phyloP scores from a whole-genome alignment of 2,329 filamentous ascomycete genomes.

The Spiromastix sp. region DNA sequence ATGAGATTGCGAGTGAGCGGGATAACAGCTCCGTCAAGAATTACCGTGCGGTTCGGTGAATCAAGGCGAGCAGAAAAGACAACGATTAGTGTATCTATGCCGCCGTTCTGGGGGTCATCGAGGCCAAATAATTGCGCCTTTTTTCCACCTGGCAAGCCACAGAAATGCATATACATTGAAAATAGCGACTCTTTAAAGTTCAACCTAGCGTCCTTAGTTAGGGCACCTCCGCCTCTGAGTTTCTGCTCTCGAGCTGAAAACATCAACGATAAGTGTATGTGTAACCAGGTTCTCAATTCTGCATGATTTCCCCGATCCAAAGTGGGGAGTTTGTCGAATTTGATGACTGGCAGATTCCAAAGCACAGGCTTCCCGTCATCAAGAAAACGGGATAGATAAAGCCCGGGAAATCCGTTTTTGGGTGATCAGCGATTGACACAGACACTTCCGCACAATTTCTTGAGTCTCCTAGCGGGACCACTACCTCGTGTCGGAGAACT shows the following conservation, averaged over 20 bases:
- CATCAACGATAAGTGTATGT: conserved; percentile 11
- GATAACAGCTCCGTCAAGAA: conserved; percentile 23
- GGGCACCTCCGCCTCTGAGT: conserved; percentile 5
- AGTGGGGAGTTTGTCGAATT: conserved; percentile 15
- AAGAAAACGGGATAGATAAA: conserved; percentile 11
- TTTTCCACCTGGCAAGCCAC: conserved; percentile 10
- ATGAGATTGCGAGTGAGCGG: conserved; percentile 14
- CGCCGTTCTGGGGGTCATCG: conserved; percentile 8
- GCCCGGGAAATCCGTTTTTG: conserved; percentile 8
- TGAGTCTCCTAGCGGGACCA: too few species aligned
- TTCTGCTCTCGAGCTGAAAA: conserved; percentile 13
- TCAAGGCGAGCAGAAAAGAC: conserved; percentile 20
- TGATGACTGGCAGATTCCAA: conserved; percentile 16
- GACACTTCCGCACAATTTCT: too few species aligned
- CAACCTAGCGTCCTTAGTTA: conserved; percentile 9
- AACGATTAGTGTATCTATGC: conserved; percentile 16
- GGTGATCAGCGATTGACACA: conserved; percentile 1
- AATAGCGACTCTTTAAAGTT: conserved; percentile 21
- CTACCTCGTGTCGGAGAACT: too few species aligned
- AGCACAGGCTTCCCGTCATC: conserved; percentile 8
- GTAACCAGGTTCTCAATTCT: conserved; percentile 13
- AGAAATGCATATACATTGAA: conserved; percentile 16
- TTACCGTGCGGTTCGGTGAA: conserved; percentile 17
- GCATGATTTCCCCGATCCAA: conserved; percentile 10
- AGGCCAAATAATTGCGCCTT: conserved; percentile 12